These are phyloP conservation scores for Apiotrichum laibachii DNA, from an alignment of 1,284 basidiomycete genomes.

Conservation along the genomic window DNA sequence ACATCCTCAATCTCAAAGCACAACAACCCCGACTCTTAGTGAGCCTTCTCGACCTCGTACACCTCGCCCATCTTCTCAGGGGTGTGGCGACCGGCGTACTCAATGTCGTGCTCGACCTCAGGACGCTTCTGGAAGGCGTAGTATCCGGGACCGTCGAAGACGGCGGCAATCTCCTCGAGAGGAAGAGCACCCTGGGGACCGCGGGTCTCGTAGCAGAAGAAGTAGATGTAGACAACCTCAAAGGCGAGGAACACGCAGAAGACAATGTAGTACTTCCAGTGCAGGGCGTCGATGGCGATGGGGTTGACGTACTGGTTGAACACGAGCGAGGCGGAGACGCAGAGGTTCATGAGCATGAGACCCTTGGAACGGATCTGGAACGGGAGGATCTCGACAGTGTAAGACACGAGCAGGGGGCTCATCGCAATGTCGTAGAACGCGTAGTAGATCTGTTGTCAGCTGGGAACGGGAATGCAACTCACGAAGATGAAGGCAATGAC, in stretches of 20 bases:
- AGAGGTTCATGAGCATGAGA: conserved; percentile 58
- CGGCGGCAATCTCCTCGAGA: conserved; percentile 44
- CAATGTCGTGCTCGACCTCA: conserved; percentile 3
- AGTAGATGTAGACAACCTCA: conserved; percentile 48
- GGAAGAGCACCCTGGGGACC: conserved; percentile 27
- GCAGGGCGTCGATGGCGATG: conserved; percentile 32
- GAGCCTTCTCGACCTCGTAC: too few species aligned
- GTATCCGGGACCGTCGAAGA: conserved; percentile 26
- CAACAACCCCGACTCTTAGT: too few species aligned
- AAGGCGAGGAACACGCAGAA: conserved; percentile 39
- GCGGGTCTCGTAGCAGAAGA: conserved; percentile 46
- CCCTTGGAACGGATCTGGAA: conserved; percentile 67
- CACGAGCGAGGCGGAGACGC: conserved; percentile 43
- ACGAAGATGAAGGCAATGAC: conserved; percentile 24
- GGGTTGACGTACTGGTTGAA: conserved; percentile 50
- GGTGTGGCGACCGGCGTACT: neutral
- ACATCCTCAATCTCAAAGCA: too few species aligned
- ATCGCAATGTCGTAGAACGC: conserved; percentile 22
- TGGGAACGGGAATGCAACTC: too few species aligned
- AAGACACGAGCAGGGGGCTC: conserved; percentile 46
- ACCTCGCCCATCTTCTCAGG: too few species aligned
- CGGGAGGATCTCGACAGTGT: conserved; percentile 27
- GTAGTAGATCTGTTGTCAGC: conserved; percentile 42
- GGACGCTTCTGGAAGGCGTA: conserved; percentile 22
- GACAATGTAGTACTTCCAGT: conserved; percentile 44